These are phyloP conservation scores for Hygrophila difformis DNA, from an alignment of 257 asterid species.

Conservation along the genomic window DNA sequence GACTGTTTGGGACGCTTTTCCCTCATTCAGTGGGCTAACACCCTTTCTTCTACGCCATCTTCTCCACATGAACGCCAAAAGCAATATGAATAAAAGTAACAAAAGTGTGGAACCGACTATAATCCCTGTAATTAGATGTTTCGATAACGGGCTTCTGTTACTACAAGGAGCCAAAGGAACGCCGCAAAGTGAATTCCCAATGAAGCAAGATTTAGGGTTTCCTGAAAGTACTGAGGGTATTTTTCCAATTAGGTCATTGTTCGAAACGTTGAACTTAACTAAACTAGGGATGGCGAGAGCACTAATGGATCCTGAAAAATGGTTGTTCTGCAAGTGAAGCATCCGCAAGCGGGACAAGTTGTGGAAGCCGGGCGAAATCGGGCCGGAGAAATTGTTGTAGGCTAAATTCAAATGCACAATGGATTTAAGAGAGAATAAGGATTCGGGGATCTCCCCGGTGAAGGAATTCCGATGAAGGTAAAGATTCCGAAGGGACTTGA, in stretches of 20 bases:
- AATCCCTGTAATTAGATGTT: constrained; percentile 75
- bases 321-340: constrained; percentile 51
- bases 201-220: constrained; percentile 37
- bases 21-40: constrained; percentile 17
- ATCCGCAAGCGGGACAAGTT: constrained; percentile 51
- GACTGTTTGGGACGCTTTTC: constrained; percentile 24
- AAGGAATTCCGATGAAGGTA: constrained; percentile 52
- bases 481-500: constrained; percentile 39
- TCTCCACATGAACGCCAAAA: constrained; percentile 42
- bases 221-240: constrained; percentile 48
- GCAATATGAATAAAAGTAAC: constrained; percentile 30
- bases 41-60: constrained; percentile 21
- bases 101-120: constrained; percentile 48
- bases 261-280: constrained; percentile 52
- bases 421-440: constrained; percentile 29
- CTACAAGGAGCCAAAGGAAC: constrained; percentile 49
- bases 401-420: constrained; percentile 64
- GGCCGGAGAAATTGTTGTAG: constrained; percentile 54
- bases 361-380: constrained; percentile 37
- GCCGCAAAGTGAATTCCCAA: constrained; percentile 72
- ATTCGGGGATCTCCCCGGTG: constrained; percentile 48
- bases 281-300: constrained; percentile 33
- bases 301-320: constrained; percentile 56
- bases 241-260: constrained; percentile 42
- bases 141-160: constrained; percentile 38